Percentiles rank a stretch among this genome's conserved stretches.
These are phyloP conservation scores for Pseudopyricularia cyperi DNA, from an alignment of 2,329 filamentous ascomycete species.

Conservation along the genomic window DNA sequence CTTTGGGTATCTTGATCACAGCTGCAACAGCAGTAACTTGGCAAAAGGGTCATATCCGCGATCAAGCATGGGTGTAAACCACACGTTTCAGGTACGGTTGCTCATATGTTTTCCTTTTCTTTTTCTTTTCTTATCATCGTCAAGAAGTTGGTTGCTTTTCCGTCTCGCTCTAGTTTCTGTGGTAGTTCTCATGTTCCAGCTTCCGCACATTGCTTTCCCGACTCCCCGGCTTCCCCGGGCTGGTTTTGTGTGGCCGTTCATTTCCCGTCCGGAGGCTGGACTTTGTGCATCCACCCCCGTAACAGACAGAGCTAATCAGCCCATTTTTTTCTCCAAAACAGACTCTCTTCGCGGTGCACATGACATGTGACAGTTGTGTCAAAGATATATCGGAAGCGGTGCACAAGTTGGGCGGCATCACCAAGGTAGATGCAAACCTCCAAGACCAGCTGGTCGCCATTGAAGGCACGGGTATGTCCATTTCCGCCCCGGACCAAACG, in stretches of 20 bases:
- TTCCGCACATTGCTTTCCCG: neutral
- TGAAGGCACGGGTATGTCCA: conserved; percentile 53
- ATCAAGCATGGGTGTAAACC: neutral
- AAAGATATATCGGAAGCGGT: conserved; percentile 73
- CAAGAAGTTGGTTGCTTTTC: neutral
- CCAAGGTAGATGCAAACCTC: conserved; percentile 70
- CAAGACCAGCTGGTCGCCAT: conserved; percentile 73
- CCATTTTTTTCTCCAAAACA: conserved; percentile 24
- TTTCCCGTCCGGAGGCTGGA: no score
- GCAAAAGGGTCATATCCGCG: neutral
- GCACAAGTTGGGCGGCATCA: conserved; percentile 65
- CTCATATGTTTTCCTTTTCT: neutral
- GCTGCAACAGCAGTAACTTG: no score
- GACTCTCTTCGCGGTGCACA: conserved; percentile 89
- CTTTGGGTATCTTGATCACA: no score
- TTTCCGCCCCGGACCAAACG: neutral
- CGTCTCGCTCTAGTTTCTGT: neutral
- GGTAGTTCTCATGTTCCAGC: conserved; percentile 4
- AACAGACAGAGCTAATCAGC: no score
- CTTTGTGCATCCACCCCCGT: no score
- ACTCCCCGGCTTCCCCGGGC: neutral
- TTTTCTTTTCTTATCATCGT: no score
- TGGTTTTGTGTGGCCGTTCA: no score
- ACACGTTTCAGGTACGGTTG: neutral
- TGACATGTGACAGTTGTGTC: conserved; percentile 83